Conservation (phyloP, 306 rosid species). For the Vigna unguiculata region DNA sequence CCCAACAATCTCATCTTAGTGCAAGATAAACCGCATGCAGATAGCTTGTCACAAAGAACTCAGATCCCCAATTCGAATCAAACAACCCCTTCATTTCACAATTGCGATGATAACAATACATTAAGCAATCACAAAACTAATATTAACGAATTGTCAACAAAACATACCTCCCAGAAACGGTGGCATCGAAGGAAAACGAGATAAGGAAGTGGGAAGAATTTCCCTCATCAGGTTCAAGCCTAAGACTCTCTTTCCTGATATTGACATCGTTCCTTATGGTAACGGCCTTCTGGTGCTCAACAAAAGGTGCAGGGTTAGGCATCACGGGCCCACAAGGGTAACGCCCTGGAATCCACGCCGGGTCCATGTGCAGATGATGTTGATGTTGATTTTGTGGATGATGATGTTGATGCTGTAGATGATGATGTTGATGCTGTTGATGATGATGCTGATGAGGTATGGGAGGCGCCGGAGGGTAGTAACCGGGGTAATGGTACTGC, state of each 20-base stretch:
- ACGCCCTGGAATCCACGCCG: slow-evolving; percentile 60
- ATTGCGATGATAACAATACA: background rate
- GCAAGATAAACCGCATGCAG: background rate
- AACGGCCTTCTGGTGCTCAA: slow-evolving; percentile 95
- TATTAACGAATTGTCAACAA: background rate
- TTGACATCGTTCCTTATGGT: slow-evolving; percentile 91
- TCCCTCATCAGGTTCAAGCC: slow-evolving; percentile 73
- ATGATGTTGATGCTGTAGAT: background rate
- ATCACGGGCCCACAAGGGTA: slow-evolving; percentile 63
- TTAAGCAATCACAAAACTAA: background rate
- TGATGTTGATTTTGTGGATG: slow-evolving; percentile 20
- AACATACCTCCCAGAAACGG: slow-evolving; percentile 83
- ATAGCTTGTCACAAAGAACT: background rate
- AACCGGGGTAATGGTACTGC: slow-evolving; percentile 48
- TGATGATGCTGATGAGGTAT: slow-evolving; percentile 37
- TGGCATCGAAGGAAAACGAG: slow-evolving; percentile 82
- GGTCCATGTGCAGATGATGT: slow-evolving; percentile 35
- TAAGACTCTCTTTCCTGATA: slow-evolving; percentile 85
- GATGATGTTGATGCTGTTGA: slow-evolving; percentile 38
- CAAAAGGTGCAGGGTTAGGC: slow-evolving; percentile 62
- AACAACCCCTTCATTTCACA: background rate
- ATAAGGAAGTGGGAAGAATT: slow-evolving; percentile 72
- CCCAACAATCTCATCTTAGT: background rate
- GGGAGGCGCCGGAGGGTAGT: slow-evolving; percentile 44
- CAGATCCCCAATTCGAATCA: background rate